Evolutionary conservation across 495 filamentous ascomycete genomes (phyloP).

Genomic region (Penicillium ochrochloron): DNA sequence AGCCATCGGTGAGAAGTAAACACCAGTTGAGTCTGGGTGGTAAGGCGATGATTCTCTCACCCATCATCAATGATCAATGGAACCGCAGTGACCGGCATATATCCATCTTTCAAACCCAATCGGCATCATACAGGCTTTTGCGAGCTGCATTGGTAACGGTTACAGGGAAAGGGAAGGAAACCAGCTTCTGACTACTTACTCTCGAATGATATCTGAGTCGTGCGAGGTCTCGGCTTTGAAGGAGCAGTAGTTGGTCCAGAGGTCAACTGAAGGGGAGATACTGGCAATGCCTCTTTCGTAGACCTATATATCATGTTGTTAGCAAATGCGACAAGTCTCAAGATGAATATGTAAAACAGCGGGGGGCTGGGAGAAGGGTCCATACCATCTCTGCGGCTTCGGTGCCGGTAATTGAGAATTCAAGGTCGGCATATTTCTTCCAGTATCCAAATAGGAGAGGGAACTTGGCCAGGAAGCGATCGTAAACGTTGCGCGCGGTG

Average conservation of each 20-base stretch:
- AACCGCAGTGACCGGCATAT: slow-evolving; percentile 33
- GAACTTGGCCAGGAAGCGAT: slow-evolving; percentile 93
- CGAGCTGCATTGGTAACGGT: slow-evolving; percentile 48
- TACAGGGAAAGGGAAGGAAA: slow-evolving; percentile 67
- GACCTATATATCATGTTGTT: slow-evolving; percentile 56
- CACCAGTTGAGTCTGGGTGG: slow-evolving; percentile 44
- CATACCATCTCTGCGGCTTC: slow-evolving; percentile 96
- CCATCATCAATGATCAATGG: slow-evolving; percentile 53
- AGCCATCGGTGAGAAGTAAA: slow-evolving; percentile 63
- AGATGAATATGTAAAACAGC: neutral
- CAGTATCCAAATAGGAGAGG: slow-evolving; percentile 97
- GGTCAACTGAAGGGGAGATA: slow-evolving; percentile 88
- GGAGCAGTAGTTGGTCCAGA: slow-evolving; percentile 95
- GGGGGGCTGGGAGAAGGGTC: slow-evolving; percentile 1
- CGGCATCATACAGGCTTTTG: slow-evolving; percentile 40
- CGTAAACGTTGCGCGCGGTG: slow-evolving; percentile 80
- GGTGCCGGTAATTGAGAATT: slow-evolving; percentile 95
- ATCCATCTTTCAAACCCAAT: slow-evolving; percentile 37
- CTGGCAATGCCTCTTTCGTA: slow-evolving; percentile 96
- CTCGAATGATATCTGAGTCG: slow-evolving; percentile 93
- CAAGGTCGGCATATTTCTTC: slow-evolving; percentile 99
- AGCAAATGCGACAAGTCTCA: slow-evolving; percentile 21
- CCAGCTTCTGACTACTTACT: slow-evolving; percentile 83
- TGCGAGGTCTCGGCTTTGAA: slow-evolving; percentile 98
- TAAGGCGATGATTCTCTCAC: slow-evolving; percentile 59